Evolutionary conservation across 129 eudicot species (phyloP), one percentile per base, ranked within the genome.

Genomic region (Kitagawia praeruptora): DNA sequence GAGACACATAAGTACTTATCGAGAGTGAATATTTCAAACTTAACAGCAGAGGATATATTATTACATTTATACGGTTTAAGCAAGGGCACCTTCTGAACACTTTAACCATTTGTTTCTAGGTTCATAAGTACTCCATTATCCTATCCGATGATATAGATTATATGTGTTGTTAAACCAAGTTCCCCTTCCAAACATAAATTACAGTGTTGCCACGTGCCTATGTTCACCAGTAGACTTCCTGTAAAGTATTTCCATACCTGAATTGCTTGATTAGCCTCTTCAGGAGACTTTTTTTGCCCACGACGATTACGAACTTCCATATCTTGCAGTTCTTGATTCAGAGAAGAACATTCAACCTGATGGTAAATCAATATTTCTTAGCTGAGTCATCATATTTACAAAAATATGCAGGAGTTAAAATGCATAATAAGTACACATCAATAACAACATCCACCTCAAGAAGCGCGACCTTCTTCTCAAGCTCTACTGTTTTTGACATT

Each of bases 241-340:
- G 3, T 12, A 74, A 15, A 45, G 51, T 46, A 46, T 45, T 46
- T 46, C 34, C 21, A 48, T 88, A 92, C 96, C 96, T 92, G 97
- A 84, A 96, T 87, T 66, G 84, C 88, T 85, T 92, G 99, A 90
- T 86, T 96, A 80, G 89, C 93, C 80, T 95, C 99, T 78, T 96
- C 97, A 76, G 99, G 96, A 76, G 93, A 83, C 81, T 90, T 96
- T 87, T 96, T 96, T 72, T 92, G 97, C 56, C 87, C 97, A 54
- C 95, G 90, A 67, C 99, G 99, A 82, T 86, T 86, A 84, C 95
- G 96, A 76, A 86, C 95, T 88, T 92, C 97, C 93, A 87, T 87
- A 75, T 96, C 99, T 85, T 96, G 99, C 82, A 96, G 86, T 83
- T 96, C 99, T 92, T 96, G 99, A 87, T 92, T 96, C 66, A 96